Conservation (phyloP, 139 green algal genomes). For the Mesostigma viride region DNA sequence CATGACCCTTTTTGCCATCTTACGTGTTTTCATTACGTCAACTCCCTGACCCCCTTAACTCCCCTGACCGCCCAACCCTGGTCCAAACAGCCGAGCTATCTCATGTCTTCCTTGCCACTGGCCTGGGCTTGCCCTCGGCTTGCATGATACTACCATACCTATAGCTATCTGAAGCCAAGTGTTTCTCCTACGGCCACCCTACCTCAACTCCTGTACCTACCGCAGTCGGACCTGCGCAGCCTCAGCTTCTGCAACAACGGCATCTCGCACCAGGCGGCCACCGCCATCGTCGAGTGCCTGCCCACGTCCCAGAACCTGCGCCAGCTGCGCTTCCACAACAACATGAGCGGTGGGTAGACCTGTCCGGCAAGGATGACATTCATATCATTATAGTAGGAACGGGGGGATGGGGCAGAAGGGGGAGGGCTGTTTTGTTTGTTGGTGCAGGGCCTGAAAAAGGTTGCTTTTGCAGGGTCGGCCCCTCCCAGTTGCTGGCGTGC, state of each 20-base stretch:
- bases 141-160: too few relatives aligned
- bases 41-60: too few relatives aligned
- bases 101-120: too few relatives aligned
- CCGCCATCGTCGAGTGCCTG: conserved; percentile 17
- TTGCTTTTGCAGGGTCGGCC: neutral
- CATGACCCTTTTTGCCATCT: too few relatives aligned
- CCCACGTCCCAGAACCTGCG: neutral
- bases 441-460: neutral
- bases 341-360: conserved; percentile 61
- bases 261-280: conserved; percentile 17
- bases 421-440: neutral
- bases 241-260: conserved; percentile 32
- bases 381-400: neutral
- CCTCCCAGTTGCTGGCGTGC: neutral
- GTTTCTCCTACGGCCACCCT: too few relatives aligned
- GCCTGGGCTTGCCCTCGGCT: too few relatives aligned
- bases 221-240: neutral
- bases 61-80: too few relatives aligned
- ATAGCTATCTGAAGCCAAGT: too few relatives aligned
- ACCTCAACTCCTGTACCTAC: too few relatives aligned
- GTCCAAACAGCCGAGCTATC: too few relatives aligned
- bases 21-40: too few relatives aligned
- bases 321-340: conserved; percentile 85
- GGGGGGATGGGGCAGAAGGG: neutral
- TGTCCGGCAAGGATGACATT: conserved; percentile 41